phyloP scores from a whole-genome alignment of 805 yeast genomes.

The Candida dendrica region DNA sequence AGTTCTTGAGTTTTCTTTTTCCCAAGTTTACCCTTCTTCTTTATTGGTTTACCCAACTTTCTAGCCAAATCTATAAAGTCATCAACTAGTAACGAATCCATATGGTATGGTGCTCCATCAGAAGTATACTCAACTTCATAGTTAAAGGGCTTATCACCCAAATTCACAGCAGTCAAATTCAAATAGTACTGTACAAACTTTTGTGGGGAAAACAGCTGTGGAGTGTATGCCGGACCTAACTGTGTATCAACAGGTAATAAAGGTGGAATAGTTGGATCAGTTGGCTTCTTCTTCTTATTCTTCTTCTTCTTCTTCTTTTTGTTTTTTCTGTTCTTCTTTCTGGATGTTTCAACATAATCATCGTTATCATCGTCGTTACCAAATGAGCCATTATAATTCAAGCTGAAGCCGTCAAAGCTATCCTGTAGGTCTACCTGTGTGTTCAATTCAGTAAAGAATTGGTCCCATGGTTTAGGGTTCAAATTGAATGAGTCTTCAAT shows the following conservation, averaged over 20 bases:
- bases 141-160: constrained; percentile 35
- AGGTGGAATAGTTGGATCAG: constrained; percentile 58
- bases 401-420: constrained; percentile 1
- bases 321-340: constrained; percentile 11
- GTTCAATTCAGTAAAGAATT: constrained; percentile 46
- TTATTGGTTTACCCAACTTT: constrained; percentile 37
- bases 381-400: constrained; percentile 1
- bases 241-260: constrained; percentile 42
- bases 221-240: constrained; percentile 71
- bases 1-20: constrained; percentile 14
- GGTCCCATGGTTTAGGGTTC: constrained; percentile 45
- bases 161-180: constrained; percentile 48
- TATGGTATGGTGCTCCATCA: constrained; percentile 46
- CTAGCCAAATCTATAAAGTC: constrained; percentile 59
- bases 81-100: constrained; percentile 49
- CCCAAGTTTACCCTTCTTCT: constrained; percentile 5
- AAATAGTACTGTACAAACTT: constrained; percentile 67
- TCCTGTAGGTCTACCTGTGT: constrained; percentile 24
- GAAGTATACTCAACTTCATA: constrained; percentile 68
- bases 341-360: constrained; percentile 9
- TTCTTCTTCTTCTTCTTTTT: constrained; percentile 17
- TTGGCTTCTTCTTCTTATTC: constrained; percentile 19
- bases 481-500: constrained; percentile 22
- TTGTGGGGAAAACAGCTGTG: constrained; percentile 68
- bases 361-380: constrained; percentile 10